Percentiles rank a stretch among this genome's conserved stretches.
phyloP scores from a whole-genome alignment of 2,329 filamentous ascomycete species.

The Alternaria triticimaculans region DNA sequence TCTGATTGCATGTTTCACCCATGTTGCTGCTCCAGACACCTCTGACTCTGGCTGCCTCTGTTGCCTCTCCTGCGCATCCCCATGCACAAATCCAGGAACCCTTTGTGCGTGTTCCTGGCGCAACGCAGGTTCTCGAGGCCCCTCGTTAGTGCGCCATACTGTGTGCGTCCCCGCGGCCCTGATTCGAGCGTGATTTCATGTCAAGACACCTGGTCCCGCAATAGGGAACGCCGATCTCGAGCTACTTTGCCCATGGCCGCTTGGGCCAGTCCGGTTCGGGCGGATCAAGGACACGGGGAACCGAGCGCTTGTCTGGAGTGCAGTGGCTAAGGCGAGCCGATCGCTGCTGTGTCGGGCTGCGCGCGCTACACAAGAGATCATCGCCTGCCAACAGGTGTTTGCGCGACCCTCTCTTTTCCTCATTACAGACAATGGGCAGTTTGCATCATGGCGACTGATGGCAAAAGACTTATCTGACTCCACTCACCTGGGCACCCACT shows the following conservation, averaged over 20 bases:
- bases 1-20: conserved; percentile 24
- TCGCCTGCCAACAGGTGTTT: conserved; percentile 34
- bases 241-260: conserved; percentile 20
- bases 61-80: background rate
- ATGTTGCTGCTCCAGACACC: background rate
- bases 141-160: conserved; percentile 20
- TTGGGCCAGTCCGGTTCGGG: conserved; percentile 25
- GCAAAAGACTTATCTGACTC: background rate
- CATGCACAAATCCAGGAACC: conserved; percentile 17
- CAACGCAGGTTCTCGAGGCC: conserved; percentile 20
- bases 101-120: conserved; percentile 36
- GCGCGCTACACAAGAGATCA: conserved; percentile 25
- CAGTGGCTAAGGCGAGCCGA: conserved; percentile 29
- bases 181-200: conserved; percentile 29
- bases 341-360: conserved; percentile 25
- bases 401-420: conserved; percentile 6
- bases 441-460: background rate
- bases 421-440: background rate
- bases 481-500: background rate
- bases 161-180: conserved; percentile 18
- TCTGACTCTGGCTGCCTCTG: conserved; percentile 8
- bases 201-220: conserved; percentile 18
- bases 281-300: conserved; percentile 31
- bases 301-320: conserved; percentile 34
- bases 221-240: conserved; percentile 31